A percentile compares a stretch with the other conserved stretches of the same genome.
These are phyloP conservation scores for Glaciozyma martinii DNA, from an alignment of 768 basidiomycete species.

Conservation along the genomic window DNA sequence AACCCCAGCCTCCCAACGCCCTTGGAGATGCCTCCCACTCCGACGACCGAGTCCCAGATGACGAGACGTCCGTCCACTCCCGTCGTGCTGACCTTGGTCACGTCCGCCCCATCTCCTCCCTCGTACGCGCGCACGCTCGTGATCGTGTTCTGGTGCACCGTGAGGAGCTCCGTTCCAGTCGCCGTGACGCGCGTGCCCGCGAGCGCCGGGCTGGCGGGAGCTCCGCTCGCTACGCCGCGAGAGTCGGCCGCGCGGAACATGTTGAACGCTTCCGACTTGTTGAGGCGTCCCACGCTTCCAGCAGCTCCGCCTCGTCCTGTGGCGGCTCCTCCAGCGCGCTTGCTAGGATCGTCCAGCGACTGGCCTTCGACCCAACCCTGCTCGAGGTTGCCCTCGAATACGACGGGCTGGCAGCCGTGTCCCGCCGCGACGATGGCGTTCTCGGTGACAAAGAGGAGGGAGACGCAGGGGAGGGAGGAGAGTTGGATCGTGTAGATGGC, in stretches of 20 bases:
- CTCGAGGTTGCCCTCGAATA: conserved; percentile 62
- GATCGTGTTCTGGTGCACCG: conserved; percentile 97
- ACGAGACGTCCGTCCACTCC: conserved; percentile 91
- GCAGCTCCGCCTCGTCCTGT: conserved; percentile 46
- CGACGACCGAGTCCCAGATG: conserved; percentile 56
- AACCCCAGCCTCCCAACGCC: conserved; percentile 16
- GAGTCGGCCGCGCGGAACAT: conserved; percentile 86
- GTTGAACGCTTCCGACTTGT: conserved; percentile 77
- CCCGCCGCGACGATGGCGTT: conserved; percentile 79
- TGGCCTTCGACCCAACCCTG: conserved; percentile 69
- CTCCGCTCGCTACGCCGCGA: conserved; percentile 47
- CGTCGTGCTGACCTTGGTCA: conserved; percentile 73
- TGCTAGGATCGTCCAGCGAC: conserved; percentile 72
- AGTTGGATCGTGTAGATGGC: conserved; percentile 63
- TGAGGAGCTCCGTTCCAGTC: conserved; percentile 61
- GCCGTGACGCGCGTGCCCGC: conserved; percentile 34
- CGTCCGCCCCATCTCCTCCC: conserved; percentile 47
- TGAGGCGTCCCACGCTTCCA: conserved; percentile 59
- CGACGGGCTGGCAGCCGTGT: conserved; percentile 91
- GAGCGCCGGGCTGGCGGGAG: background rate
- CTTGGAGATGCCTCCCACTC: conserved; percentile 16
- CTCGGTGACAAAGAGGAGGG: conserved; percentile 78
- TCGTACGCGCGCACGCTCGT: conserved; percentile 78
- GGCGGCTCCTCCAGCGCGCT: conserved; percentile 46
- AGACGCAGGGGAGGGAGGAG: conserved; percentile 69